A percentile compares a stretch with the other conserved stretches of the same genome.
Conservation (phyloP, 1,284 basidiomycete species). For the Marasmius oreades region DNA sequence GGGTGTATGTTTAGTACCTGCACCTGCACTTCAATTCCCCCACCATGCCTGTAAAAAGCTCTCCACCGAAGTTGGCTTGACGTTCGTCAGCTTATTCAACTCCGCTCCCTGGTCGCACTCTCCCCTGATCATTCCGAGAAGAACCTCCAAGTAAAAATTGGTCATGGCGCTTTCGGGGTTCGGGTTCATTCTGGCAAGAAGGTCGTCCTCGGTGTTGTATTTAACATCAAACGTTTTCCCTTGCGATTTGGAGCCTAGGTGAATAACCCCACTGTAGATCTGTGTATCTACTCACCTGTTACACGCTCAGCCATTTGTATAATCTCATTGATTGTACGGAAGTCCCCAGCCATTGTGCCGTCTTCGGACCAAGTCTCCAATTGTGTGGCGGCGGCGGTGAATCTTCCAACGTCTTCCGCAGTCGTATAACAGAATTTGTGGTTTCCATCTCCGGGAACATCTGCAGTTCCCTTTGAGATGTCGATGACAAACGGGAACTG, state of each 20-base stretch:
- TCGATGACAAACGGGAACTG: constrained; percentile 8
- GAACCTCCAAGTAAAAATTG: background rate
- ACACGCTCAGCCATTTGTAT: background rate
- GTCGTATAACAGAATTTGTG: background rate
- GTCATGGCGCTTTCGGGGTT: background rate
- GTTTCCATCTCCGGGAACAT: constrained; percentile 9
- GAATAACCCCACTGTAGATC: background rate
- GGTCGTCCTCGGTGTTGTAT: constrained; percentile 1
- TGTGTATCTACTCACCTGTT: background rate
- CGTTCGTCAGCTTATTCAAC: background rate
- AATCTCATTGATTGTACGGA: constrained; percentile 1
- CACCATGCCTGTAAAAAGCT: background rate
- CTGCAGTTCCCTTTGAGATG: background rate
- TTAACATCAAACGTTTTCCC: constrained; percentile 6
- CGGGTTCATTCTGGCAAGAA: constrained; percentile 2
- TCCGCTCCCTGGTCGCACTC: background rate
- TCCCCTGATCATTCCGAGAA: background rate
- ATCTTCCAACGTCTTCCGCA: constrained; percentile 9
- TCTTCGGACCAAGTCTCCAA: constrained; percentile 9
- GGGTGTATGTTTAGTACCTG: too few species aligned
- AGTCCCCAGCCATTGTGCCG: constrained; percentile 5
- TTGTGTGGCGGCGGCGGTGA: constrained; percentile 9
- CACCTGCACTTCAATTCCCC: background rate
- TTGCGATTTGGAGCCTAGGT: background rate
- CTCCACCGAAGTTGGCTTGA: background rate